Base-by-base conservation (phyloP, 805 yeast genomes). In the Kodamaea sagamina region DNA sequence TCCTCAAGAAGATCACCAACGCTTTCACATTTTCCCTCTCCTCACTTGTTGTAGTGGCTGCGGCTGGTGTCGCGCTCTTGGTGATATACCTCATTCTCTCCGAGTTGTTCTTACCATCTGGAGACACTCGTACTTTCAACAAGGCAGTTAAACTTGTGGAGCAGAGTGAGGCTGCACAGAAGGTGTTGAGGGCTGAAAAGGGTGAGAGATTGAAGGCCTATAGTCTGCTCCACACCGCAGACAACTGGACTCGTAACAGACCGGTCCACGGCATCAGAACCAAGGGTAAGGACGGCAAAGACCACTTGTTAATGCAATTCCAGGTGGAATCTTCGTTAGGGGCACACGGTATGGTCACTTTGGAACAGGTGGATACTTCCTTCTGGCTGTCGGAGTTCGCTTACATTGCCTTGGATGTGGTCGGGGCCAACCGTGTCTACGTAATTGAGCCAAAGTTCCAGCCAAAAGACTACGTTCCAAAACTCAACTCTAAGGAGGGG, bases 81-180 rank as follows among this genome's bases (percentile, higher is more conserved):
- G 75, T 89, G 15, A 71, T 87, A 6, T 90, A 87, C 61, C 74
- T 88, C 48, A 78, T 89, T 16, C 75, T 85, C n/a, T 73, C 84
- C 8, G 97, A 90, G 59, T 67, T 90, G 24, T 80, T 88, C 51
- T 77, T 90, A 37, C 97, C 97, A 7, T 84, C 95, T 1, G 95
- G 96, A 17, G 97, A 90, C 58, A 90, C 96, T 0, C 86, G 84
- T 50, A 80, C 95, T 2, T 90, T 90, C 71, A 89, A 90, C 66
- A 78, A 88, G 53, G 95, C 95, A 2, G 89, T 89, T 24, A 76
- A 79, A 9, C 66, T 86, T 53, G 78, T 89, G 28, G 92, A 90
- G 58, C 71, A 82, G 46, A 87, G 84, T 61, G 74, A 74, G 38
- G 62, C 61, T 28, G 82, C 85, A 3, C 82, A 82, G 52, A 66